A percentile compares a stretch with the other conserved stretches of the same genome.
Conservation (phyloP, 2,329 filamentous ascomycete genomes). For the Scytalidium sp. region DNA sequence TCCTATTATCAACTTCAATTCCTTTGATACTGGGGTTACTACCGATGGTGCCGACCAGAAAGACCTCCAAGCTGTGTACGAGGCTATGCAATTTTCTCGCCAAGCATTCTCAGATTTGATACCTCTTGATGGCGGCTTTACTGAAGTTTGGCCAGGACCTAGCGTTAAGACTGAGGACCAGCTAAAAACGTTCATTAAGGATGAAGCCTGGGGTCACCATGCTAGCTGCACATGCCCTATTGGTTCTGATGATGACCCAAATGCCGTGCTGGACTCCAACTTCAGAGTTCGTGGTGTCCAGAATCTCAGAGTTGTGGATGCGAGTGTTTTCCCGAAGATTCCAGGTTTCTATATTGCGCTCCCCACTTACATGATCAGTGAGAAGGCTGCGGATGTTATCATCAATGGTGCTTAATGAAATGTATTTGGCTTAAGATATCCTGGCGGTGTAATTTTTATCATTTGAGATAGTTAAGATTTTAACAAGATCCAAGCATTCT, state of each 20-base stretch:
- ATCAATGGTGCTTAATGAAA: no score
- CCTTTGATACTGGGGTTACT: slow-evolving; percentile 43
- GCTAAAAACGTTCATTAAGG: slow-evolving; percentile 43
- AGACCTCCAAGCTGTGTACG: slow-evolving; percentile 11
- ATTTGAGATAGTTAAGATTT: no score
- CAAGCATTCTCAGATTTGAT: slow-evolving; percentile 36
- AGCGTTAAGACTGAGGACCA: slow-evolving; percentile 38
- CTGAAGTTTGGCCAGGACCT: slow-evolving; percentile 37
- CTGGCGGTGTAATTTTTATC: no score
- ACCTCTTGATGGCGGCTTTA: slow-evolving; percentile 36
- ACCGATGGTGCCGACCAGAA: slow-evolving; percentile 3
- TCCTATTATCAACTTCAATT: slow-evolving; percentile 61
- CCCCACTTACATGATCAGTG: slow-evolving; percentile 52
- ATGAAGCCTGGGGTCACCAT: slow-evolving; percentile 55
- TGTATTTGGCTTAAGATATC: no score
- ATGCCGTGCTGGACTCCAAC: slow-evolving; percentile 52
- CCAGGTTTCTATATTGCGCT: slow-evolving; percentile 49
- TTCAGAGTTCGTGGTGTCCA: slow-evolving; percentile 55
- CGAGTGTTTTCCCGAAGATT: slow-evolving; percentile 51
- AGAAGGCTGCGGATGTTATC: slow-evolving; percentile 62
- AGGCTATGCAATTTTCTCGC: slow-evolving; percentile 10
- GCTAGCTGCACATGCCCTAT: slow-evolving; percentile 53
- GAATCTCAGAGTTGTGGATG: slow-evolving; percentile 60
- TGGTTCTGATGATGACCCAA: slow-evolving; percentile 48
- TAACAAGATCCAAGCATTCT: no score